A percentile compares a stretch with the other conserved stretches of the same genome.
These are phyloP conservation scores for Podospora fimiseda DNA, from an alignment of 495 filamentous ascomycete genomes.

Conservation along the genomic window DNA sequence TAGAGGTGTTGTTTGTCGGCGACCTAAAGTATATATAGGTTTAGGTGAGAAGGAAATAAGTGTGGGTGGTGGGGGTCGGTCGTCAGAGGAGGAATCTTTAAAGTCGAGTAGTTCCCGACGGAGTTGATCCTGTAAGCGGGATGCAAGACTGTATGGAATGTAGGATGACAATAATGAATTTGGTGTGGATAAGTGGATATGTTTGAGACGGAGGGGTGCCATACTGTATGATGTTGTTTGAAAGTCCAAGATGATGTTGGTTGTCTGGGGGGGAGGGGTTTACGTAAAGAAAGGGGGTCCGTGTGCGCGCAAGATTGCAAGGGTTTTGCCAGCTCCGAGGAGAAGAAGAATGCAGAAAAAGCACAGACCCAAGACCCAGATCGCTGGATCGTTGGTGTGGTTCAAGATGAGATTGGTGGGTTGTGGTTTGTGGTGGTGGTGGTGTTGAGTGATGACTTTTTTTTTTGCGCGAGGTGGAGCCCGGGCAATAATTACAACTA, in stretches of 20 bases:
- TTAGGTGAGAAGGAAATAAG: conserved; percentile 78
- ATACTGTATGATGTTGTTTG: neutral
- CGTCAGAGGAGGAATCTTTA: conserved; percentile 20
- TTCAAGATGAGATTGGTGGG: neutral
- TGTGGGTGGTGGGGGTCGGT: conserved; percentile 50
- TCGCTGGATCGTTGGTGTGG: neutral
- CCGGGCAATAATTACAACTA: neutral
- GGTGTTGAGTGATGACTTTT: neutral
- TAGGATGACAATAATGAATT: conserved; percentile 17
- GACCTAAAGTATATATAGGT: conserved; percentile 85
- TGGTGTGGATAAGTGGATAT: conserved; percentile 59
- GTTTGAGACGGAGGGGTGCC: conserved; percentile 46
- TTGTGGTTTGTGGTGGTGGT: neutral
- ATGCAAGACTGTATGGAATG: conserved; percentile 36
- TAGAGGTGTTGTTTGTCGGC: conserved; percentile 63
- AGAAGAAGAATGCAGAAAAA: too few species aligned
- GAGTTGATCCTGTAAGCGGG: conserved; percentile 35
- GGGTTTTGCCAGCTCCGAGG: too few species aligned
- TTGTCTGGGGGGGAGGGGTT: too few species aligned
- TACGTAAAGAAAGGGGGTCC: too few species aligned
- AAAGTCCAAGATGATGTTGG: neutral
- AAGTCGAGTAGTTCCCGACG: conserved; percentile 27
- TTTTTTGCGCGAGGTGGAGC: conserved; percentile 4
- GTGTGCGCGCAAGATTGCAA: neutral
- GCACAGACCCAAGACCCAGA: too few species aligned